A percentile compares a stretch with the other conserved stretches of the same genome.
Evolutionary conservation across 2,329 filamentous ascomycete genomes (phyloP).

Genomic region (Elsinoe batatas): DNA sequence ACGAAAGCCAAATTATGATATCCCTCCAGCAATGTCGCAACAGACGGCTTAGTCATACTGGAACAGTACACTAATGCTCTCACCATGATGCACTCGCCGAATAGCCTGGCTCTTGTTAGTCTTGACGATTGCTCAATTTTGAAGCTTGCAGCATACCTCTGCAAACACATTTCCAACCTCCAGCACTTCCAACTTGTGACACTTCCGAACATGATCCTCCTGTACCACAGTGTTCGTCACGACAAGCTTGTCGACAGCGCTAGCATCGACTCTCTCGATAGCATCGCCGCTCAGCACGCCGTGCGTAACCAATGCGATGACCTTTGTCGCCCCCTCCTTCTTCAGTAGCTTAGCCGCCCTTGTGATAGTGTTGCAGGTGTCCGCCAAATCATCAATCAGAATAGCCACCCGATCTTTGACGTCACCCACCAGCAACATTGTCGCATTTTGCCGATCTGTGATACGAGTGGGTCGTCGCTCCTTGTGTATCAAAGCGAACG

Average conservation of each 20-base stretch:
- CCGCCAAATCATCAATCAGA: constrained; percentile 85
- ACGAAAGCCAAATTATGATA: neutral
- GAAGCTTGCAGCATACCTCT: constrained; percentile 47
- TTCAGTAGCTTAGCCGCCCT: constrained; percentile 93
- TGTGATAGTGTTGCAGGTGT: constrained; percentile 96
- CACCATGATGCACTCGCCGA: constrained; percentile 89
- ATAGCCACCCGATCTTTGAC: constrained; percentile 75
- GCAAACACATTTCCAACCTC: constrained; percentile 85
- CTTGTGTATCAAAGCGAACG: constrained; percentile 98
- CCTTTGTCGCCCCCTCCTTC: constrained; percentile 77
- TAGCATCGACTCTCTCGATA: constrained; percentile 87
- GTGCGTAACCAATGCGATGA: constrained; percentile 89
- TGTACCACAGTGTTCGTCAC: constrained; percentile 95
- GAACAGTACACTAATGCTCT: constrained; percentile 94
- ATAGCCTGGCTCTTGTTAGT: constrained; percentile 50
- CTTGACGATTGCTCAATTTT: too few relatives aligned
- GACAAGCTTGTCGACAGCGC: constrained; percentile 81
- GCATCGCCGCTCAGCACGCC: constrained; percentile 92
- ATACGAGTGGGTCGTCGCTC: constrained; percentile 84
- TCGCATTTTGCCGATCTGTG: constrained; percentile 67
- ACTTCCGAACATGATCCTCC: constrained; percentile 63
- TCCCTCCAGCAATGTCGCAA: neutral
- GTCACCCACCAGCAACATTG: constrained; percentile 91
- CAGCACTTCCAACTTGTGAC: constrained; percentile 82
- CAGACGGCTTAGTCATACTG: constrained; percentile 55